These are phyloP conservation scores for Ceratobasidium sp. DNA, from an alignment of 1,284 basidiomycete species.

Conservation along the genomic window DNA sequence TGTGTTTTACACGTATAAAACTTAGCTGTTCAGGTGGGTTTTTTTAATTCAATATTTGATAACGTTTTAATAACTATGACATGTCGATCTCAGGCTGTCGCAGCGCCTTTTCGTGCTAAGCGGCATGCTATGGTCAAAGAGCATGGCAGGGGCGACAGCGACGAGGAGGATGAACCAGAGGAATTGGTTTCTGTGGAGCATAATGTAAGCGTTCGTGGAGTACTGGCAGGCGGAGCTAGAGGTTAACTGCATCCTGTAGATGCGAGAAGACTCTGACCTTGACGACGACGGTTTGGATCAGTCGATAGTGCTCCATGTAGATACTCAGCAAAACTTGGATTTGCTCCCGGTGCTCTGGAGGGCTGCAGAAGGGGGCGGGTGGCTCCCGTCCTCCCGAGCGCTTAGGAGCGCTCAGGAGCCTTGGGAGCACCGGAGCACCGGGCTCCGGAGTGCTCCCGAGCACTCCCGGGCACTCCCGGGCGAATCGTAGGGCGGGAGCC, in stretches of 20 bases:
- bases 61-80: background rate
- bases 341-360: no score
- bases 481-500: no score
- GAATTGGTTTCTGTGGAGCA: background rate
- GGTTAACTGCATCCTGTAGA: no score
- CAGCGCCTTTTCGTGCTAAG: background rate
- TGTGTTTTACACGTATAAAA: conserved; percentile 20
- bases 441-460: no score
- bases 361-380: no score
- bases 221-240: no score
- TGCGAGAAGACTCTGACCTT: background rate
- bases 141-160: background rate
- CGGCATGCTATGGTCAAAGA: no score
- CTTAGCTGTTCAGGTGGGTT: background rate
- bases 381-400: no score
- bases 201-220: background rate
- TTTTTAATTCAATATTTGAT: background rate
- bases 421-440: no score
- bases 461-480: no score
- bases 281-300: background rate
- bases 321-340: no score
- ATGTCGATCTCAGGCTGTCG: background rate
- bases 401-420: no score
- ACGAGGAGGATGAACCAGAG: background rate
- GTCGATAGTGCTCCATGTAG: background rate